Base-by-base conservation (phyloP, 768 basidiomycete genomes). In the Mycena floridula region DNA sequence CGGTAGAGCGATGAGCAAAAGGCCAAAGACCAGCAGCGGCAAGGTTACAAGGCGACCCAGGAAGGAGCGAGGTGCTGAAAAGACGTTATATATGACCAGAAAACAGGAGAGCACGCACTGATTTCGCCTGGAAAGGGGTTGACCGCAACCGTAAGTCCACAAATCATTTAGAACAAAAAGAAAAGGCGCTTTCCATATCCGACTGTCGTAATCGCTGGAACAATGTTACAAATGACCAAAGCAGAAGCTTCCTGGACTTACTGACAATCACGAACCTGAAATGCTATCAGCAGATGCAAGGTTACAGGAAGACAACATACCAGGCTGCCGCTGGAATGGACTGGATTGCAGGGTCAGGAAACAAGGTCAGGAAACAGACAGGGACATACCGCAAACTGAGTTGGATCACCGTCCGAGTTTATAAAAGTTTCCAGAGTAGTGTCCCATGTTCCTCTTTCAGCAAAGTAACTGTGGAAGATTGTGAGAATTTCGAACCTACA, bases 161-260 rank as follows among this genome's bases (percentile, higher is more conserved):
- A n/a, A n/a, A n/a, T n/a, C n/a, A n/a, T n/a, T n/a, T n/a, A n/a
- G n/a, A n/a, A n/a, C n/a, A n/a, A n/a, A n/a, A n/a, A n/a, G n/a
- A n/a, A n/a, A n/a, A n/a, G n/a, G n/a, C n/a, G 89, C 61, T 95
- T 92, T 27, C 92, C 92, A 53, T 92, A 95, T 11, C 92, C 89
- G 1, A 91, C 88, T 0, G 91, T 93, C 2, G 85, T 86, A 50
- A 93, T 92, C 0, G 91, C 84, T 86, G 47, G 13, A n/a, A 30
- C 28, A 23, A 41, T n/a, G 27, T n/a, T n/a, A n/a, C n/a, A n/a
- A n/a, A n/a, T n/a, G n/a, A n/a, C n/a, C n/a, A n/a, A n/a, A n/a
- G n/a, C n/a, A n/a, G n/a, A n/a, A n/a, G n/a, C n/a, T n/a, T n/a
- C n/a, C n/a, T n/a, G 20, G 18, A 83, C 84, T 67, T 55, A 86